phyloP scores from a whole-genome alignment of 345 rosid species.

The Physaria fendleri region DNA sequence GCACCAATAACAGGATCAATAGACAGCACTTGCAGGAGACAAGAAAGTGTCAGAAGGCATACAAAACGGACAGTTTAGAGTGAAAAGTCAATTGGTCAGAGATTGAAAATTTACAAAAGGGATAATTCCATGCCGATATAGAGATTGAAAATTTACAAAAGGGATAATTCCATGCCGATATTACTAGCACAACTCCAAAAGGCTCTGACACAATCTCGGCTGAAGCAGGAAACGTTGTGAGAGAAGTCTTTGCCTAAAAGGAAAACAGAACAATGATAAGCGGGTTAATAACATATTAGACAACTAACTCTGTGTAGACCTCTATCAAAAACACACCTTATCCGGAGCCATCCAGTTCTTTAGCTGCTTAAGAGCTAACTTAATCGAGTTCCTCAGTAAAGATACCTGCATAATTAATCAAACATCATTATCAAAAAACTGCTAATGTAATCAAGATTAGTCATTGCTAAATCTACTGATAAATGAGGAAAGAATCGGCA shows the following conservation, averaged over 20 bases:
- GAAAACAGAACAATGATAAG: not conserved
- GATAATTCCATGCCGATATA: too few species aligned
- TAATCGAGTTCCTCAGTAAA: constrained; percentile 52
- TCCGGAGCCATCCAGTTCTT: constrained; percentile 75
- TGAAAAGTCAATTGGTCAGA: not conserved
- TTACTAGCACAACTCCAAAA: constrained; percentile 76
- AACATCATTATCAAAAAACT: not conserved
- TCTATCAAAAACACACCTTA: constrained; percentile 38
- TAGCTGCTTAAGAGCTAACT: constrained; percentile 57
- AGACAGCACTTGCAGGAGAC: constrained; percentile 52
- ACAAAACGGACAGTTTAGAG: not conserved
- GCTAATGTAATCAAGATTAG: not conserved
- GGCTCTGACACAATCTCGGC: constrained; percentile 92
- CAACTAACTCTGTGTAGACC: constrained; percentile 6
- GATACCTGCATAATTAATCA: constrained; percentile 41
- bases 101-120: too few species aligned
- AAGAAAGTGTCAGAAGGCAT: not conserved
- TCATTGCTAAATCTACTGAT: not conserved
- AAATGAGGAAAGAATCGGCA: not conserved
- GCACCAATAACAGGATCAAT: constrained; percentile 95
- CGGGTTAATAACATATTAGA: not conserved
- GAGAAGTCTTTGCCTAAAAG: constrained; percentile 70
- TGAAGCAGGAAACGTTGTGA: constrained; percentile 80
- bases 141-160: constrained; percentile 45
- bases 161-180: constrained; percentile 98